Base-by-base conservation (phyloP, 768 basidiomycete genomes). In the Kwoniella sp. region DNA sequence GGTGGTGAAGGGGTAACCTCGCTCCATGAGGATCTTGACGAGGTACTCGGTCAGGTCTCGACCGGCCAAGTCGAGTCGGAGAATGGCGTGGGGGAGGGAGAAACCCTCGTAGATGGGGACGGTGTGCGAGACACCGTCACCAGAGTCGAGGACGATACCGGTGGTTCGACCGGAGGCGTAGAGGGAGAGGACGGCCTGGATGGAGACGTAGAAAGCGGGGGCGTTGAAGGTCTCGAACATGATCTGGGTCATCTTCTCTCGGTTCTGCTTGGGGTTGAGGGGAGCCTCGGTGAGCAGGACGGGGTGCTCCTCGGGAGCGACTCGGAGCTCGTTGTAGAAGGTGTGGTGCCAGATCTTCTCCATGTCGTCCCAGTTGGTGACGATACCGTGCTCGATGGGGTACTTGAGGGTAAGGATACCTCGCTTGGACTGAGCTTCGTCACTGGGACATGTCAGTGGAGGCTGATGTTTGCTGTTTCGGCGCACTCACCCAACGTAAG, bases 351-450 rank as follows among this genome's bases (percentile, higher is more conserved):
- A 93, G 75, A 92, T 92, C 79, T 92, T 91, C 80, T 93, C 91
- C 89, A 92, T 92, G 77, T 92, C 90, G 69, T 92, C 91, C 91
- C 91, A 95, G 83, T 95, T 91, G 76, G 89, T 91, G 75, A 93
- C 87, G 71, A 89, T 86, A 77, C 88, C 88, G 78, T 89, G 88
- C 75, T 90, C 87, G 64, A 89, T 89, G 46, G 88, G 90, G 78
- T 93, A 89, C 78, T 91, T 90, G 67, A 93, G 78, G 39, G 86
- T 86, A 59, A 93, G 80, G 75, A 93, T 89, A 80, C 91, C 90
- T 77, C 90, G 87, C 81, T 95, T 91, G 31, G 88, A 86, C 73
- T 90, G 88, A 34, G 88, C 88, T 73, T 91, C 89, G 61, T 91
- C 89, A 66, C 88, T 88, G 65, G 2, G n/a, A n/a, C n/a, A n/a